These are phyloP conservation scores for Beauveria brongniartii DNA, from an alignment of 2,329 filamentous ascomycete species.

Conservation along the genomic window DNA sequence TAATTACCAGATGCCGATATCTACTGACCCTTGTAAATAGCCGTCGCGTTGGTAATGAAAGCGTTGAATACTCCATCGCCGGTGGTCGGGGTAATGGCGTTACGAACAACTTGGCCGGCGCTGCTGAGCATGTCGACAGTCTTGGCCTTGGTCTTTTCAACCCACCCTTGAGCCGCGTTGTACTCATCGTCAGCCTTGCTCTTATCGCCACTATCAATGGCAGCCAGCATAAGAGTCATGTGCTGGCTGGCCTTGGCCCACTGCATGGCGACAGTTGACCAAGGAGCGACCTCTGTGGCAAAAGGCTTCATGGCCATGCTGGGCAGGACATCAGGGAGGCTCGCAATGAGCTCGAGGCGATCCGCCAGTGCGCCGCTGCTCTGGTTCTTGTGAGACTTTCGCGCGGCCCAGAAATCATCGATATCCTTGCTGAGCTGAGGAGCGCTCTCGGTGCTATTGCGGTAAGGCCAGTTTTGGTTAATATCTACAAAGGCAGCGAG, in stretches of 20 bases:
- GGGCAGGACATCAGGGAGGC: constrained; percentile 4
- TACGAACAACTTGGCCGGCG: constrained; percentile 3
- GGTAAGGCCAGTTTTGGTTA: constrained; percentile 14
- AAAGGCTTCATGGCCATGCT: constrained; percentile 13
- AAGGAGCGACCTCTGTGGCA: constrained; percentile 10
- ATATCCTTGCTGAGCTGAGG: constrained; percentile 13
- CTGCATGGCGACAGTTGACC: constrained; percentile 12
- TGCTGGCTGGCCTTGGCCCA: constrained; percentile 14
- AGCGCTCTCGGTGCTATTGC: constrained; percentile 8
- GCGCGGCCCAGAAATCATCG: constrained; percentile 11
- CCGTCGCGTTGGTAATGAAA: constrained; percentile 7
- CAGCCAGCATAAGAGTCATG: constrained; percentile 10
- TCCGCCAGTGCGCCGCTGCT: neutral
- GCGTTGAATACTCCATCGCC: constrained; percentile 9
- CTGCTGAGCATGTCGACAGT: neutral
- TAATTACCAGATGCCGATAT: neutral
- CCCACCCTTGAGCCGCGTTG: constrained; percentile 8
- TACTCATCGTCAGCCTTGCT: constrained; percentile 6
- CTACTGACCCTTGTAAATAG: constrained; percentile 7
- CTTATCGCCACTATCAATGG: constrained; percentile 10
- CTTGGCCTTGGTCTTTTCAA: constrained; percentile 11
- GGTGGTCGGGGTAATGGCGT: constrained; percentile 6
- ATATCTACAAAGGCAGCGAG: constrained; percentile 11
- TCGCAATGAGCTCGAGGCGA: constrained; percentile 6
- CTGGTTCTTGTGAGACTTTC: neutral